These are phyloP conservation scores for Ramalina intermedia DNA, from an alignment of 495 filamentous ascomycete genomes.

Conservation along the genomic window DNA sequence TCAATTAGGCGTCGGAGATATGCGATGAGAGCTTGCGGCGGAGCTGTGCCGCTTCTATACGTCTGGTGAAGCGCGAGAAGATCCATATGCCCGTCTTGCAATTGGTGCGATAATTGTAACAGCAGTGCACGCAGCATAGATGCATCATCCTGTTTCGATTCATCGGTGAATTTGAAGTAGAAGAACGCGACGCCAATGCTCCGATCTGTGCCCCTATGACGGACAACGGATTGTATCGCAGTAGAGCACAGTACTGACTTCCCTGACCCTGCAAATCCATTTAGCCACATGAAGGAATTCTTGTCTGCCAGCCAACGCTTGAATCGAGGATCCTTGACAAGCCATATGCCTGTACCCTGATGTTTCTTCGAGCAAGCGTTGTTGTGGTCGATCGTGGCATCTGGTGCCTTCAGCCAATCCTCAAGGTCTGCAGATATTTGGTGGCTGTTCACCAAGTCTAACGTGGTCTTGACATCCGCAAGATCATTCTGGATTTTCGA, in stretches of 20 bases:
- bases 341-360: constrained; percentile 21
- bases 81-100: constrained; percentile 9
- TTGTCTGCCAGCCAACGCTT: constrained; percentile 16
- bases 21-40: constrained; percentile 8
- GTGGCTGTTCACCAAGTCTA: constrained; percentile 10
- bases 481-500: constrained; percentile 11
- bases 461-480: constrained; percentile 10
- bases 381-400: constrained; percentile 20
- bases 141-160: constrained; percentile 16
- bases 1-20: constrained; percentile 6
- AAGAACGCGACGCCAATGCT: constrained; percentile 25
- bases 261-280: constrained; percentile 27
- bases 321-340: constrained; percentile 18
- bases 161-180: constrained; percentile 26
- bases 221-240: constrained; percentile 18
- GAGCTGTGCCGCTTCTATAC: constrained; percentile 6
- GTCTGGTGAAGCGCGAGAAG: constrained; percentile 10
- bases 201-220: constrained; percentile 5
- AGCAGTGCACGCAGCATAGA: constrained; percentile 26
- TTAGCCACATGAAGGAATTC: constrained; percentile 26
- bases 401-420: constrained; percentile 21
- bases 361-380: constrained; percentile 16
- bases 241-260: constrained; percentile 27
- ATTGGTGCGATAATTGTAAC: constrained; percentile 23
- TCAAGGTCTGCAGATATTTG: constrained; percentile 18